Evolutionary conservation across 108 stramenopile species (phyloP).

Genomic region (Nannochloropsis granulata): DNA sequence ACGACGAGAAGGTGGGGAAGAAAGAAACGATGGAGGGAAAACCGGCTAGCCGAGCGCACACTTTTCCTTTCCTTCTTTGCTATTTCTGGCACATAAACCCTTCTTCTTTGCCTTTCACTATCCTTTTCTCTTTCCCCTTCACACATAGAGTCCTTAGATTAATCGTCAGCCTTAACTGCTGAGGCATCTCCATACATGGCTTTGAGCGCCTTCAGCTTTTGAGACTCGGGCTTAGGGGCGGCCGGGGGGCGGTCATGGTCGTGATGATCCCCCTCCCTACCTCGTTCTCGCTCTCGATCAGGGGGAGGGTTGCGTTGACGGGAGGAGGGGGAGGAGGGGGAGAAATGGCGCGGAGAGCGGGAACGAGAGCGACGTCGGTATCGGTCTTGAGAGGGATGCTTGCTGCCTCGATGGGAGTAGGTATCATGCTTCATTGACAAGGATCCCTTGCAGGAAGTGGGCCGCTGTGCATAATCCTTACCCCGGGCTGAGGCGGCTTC

Average conservation of each 20-base stretch:
- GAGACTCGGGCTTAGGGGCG: slow-evolving; percentile 6
- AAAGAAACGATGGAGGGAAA: too few species aligned
- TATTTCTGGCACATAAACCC: too few species aligned
- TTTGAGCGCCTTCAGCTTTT: slow-evolving; percentile 27
- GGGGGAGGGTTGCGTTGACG: not conserved
- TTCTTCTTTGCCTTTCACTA: too few species aligned
- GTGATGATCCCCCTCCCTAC: slow-evolving; percentile 10
- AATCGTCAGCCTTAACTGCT: not conserved
- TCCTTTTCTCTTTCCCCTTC: too few species aligned
- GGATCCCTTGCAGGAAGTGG: slow-evolving; percentile 33
- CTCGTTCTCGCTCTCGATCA: not conserved
- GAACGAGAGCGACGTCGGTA: not conserved
- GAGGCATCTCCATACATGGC: slow-evolving; percentile 33
- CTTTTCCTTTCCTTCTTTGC: too few species aligned
- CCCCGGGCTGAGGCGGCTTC: slow-evolving; percentile 25
- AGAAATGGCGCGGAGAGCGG: slow-evolving; percentile 1
- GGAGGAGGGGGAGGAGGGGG: not conserved
- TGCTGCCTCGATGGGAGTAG: slow-evolving; percentile 27
- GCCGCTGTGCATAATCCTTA: slow-evolving; percentile 30
- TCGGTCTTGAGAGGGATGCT: not conserved
- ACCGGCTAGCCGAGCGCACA: too few species aligned
- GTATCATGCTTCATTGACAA: slow-evolving; percentile 36
- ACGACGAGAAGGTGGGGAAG: too few species aligned
- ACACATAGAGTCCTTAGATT: not conserved
- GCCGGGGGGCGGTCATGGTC: not conserved